phyloP scores from a whole-genome alignment of 805 yeast genomes.

The Zygosaccharomyces pseudorouxii region DNA sequence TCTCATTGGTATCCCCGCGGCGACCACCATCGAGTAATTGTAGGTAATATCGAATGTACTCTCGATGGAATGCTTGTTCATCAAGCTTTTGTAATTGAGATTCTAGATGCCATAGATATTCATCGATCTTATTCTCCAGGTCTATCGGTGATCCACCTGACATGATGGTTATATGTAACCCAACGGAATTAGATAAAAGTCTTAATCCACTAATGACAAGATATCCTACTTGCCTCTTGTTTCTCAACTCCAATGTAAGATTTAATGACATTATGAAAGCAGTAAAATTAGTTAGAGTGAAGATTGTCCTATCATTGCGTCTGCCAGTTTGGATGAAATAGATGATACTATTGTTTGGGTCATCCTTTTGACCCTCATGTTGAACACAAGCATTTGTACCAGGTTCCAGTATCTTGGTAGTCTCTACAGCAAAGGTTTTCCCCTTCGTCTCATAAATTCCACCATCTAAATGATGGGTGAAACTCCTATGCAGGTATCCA shows the following conservation, averaged over 20 bases:
- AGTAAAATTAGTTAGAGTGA: conserved; percentile 44
- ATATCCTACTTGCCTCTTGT: conserved; percentile 58
- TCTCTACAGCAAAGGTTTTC: not conserved
- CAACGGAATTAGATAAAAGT: conserved; percentile 47
- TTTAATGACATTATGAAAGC: conserved; percentile 44
- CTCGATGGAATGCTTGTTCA: conserved; percentile 36
- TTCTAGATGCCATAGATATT: conserved; percentile 43
- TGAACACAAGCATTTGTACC: conserved; percentile 37
- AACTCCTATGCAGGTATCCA: conserved; percentile 21
- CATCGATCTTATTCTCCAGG: conserved; percentile 45
- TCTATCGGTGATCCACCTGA: conserved; percentile 44
- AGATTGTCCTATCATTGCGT: conserved; percentile 34
- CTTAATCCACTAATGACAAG: conserved; percentile 54
- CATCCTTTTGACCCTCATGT: conserved; percentile 38
- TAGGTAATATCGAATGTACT: conserved; percentile 39
- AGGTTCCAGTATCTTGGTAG: conserved; percentile 37
- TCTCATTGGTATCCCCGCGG: conserved; percentile 11
- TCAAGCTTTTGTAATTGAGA: conserved; percentile 28
- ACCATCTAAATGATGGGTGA: conserved; percentile 29
- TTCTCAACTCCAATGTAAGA: conserved; percentile 46
- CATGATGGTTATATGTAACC: conserved; percentile 54
- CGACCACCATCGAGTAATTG: conserved; percentile 15
- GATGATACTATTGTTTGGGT: conserved; percentile 49
- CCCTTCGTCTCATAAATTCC: not conserved
- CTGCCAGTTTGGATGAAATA: conserved; percentile 56